Evolutionary conservation across 768 basidiomycete species (phyloP), one percentile per base, ranked within the genome.

Genomic region (Macrocybe gigantea): DNA sequence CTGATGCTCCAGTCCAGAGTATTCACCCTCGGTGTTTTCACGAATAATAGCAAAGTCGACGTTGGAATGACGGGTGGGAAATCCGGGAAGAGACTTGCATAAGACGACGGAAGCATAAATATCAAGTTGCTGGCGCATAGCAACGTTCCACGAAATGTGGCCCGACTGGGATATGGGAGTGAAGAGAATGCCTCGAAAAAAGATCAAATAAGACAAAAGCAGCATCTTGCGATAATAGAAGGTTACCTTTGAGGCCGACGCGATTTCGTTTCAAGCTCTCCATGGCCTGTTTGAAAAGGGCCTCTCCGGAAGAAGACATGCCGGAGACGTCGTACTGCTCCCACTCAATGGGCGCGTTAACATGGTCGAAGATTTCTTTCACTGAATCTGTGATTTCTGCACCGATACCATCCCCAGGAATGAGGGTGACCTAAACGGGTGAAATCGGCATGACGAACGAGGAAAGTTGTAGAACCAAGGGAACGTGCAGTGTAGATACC

Each of bases 21-120:
- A 99, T 73, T 99, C 96, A 55, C 96, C 96, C 77, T 99, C 96
- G 11, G 96, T 99, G 73, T 99, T 99, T 70, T 99, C 96, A 69
- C 96, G 93, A 62, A 99, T 97, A 68, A 99, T 94, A 60, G 91
- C 94, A 65, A 97, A 96, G 71, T 99, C 95, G 63, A 99, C 96
- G 62, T 95, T 89, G 51, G 82, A 75, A 70, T 99, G 96, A 53
- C 96, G 88, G 34, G 96, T 98, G 38, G 94, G 88, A 71, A 92
- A 83, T 45, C 96, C 96, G 9, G 93, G 91, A 44, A 98, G 82
- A 40, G 95, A 93, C 71, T 98, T 98, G 85, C 95, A 98, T 45
- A 98, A 79, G 45, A 97, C 93, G 57, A 98, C 89, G 7, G 95
- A 97, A 15, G 96, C 96, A 67, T 97, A 99, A 57, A 99, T 98